Conservation (phyloP, 2,329 filamentous ascomycete species). For the Paecilomyces variotii region DNA sequence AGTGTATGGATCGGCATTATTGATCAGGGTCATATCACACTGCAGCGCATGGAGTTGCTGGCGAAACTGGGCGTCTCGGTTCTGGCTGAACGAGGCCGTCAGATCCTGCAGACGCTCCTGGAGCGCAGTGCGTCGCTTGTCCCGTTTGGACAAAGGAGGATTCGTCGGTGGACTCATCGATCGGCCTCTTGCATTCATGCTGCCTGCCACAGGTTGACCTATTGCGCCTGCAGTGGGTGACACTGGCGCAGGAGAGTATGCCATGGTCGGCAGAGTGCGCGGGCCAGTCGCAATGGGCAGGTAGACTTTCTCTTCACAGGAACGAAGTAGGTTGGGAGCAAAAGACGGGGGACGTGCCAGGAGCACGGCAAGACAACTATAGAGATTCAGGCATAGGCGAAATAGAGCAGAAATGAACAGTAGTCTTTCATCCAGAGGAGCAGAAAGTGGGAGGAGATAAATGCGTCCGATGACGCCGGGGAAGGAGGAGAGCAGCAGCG, state of each 20-base stretch:
- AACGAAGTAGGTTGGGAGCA: no score
- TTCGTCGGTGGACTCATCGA: conserved; percentile 26
- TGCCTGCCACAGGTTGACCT: conserved; percentile 13
- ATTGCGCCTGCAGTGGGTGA: conserved; percentile 20
- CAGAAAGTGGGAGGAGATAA: background rate
- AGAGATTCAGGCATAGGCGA: background rate
- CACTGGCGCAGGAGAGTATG: conserved; percentile 31
- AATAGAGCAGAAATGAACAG: background rate
- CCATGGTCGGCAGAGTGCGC: conserved; percentile 19
- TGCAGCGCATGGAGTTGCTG: conserved; percentile 89
- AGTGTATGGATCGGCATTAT: conserved; percentile 74
- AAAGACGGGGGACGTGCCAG: background rate
- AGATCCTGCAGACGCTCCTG: conserved; percentile 70
- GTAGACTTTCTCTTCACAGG: background rate
- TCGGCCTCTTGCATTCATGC: conserved; percentile 15
- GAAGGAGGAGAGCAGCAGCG: background rate
- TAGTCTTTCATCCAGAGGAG: background rate
- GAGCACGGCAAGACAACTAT: background rate
- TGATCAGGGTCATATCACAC: conserved; percentile 77
- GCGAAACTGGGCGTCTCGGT: conserved; percentile 76
- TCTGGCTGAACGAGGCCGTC: conserved; percentile 67
- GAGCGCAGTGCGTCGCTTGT: conserved; percentile 78
- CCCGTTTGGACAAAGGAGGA: conserved; percentile 65
- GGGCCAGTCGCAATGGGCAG: background rate
- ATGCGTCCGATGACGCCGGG: background rate